A percentile compares a stretch with the other conserved stretches of the same genome.
Conservation (phyloP, 1,284 basidiomycete species). For the Pterula multifida region DNA sequence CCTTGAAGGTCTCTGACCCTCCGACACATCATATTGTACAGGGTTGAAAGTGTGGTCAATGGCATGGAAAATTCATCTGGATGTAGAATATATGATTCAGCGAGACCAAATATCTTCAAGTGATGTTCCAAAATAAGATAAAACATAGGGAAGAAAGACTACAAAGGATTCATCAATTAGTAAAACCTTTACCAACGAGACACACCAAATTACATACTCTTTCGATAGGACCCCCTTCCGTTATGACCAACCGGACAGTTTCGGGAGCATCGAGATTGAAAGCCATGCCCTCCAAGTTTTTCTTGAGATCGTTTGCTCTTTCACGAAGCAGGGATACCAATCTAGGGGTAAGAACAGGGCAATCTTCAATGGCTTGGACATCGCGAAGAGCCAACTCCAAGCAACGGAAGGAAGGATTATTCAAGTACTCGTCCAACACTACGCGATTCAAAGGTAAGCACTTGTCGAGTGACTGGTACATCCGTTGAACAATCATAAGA, state of each 20-base stretch:
- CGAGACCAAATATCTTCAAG: conserved; percentile 12
- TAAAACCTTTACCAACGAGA: neutral
- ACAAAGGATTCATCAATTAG: neutral
- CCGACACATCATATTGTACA: neutral
- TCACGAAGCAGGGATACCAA: neutral
- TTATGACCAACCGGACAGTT: conserved; percentile 12
- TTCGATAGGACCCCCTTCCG: conserved; percentile 15
- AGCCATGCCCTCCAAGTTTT: conserved; percentile 12
- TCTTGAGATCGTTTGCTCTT: conserved; percentile 8
- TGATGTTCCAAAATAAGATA: conserved; percentile 12
- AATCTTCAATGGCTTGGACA: conserved; percentile 11
- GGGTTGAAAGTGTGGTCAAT: neutral
- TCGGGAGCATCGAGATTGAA: conserved; percentile 13
- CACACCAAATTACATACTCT: conserved; percentile 8
- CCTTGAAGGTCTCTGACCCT: conserved; percentile 1
- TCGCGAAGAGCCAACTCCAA: conserved; percentile 11
- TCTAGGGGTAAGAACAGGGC: neutral
- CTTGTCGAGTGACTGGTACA: conserved; percentile 10
- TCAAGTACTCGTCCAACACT: conserved; percentile 11
- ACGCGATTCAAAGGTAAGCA: conserved; percentile 11
- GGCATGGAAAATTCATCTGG: conserved; percentile 7
- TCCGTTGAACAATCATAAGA: conserved; percentile 11
- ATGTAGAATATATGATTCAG: conserved; percentile 6
- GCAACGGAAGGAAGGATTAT: conserved; percentile 2
- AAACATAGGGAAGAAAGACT: conserved; percentile 14